Evolutionary conservation across 495 filamentous ascomycete genomes (phyloP).

Genomic region (Paragyromitra xinjiangensis): DNA sequence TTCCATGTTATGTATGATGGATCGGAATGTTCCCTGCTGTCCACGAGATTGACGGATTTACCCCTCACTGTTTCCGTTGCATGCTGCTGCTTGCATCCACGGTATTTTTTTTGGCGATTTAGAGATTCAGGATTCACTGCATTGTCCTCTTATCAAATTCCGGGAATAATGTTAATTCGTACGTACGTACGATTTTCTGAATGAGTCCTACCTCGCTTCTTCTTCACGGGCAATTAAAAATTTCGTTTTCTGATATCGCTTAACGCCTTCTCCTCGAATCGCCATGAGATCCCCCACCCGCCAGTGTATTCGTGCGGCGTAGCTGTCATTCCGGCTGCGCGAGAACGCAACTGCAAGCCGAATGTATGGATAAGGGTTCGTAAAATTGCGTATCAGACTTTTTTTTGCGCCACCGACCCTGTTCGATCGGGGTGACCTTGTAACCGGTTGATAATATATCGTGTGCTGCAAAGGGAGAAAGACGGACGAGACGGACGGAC

Average conservation of each 20-base stretch:
- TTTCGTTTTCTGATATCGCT: conserved; percentile 47
- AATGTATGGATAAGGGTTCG: conserved; percentile 37
- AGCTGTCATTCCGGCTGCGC: conserved; percentile 38
- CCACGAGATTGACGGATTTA: conserved; percentile 53
- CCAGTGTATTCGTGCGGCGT: conserved; percentile 23
- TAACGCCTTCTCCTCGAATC: conserved; percentile 36
- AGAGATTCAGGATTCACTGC: conserved; percentile 48
- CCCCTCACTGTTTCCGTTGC: conserved; percentile 54
- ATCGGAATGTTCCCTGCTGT: conserved; percentile 53
- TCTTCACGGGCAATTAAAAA: background rate
- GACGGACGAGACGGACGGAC: conserved; percentile 35
- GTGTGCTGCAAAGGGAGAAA: conserved; percentile 34
- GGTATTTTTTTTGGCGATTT: conserved; percentile 37
- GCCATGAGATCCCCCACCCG: conserved; percentile 21
- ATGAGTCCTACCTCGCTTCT: conserved; percentile 30
- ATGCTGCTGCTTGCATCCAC: conserved; percentile 41
- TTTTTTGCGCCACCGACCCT: conserved; percentile 44
- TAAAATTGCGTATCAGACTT: conserved; percentile 49
- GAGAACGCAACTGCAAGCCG: conserved; percentile 4
- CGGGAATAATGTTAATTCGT: conserved; percentile 43
- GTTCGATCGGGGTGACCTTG: conserved; percentile 51
- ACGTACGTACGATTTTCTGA: background rate
- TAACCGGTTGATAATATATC: conserved; percentile 50
- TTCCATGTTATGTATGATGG: conserved; percentile 45
- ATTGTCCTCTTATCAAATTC: conserved; percentile 50